A percentile compares a stretch with the other conserved stretches of the same genome.
phyloP scores from a whole-genome alignment of 768 basidiomycete genomes.

The Daedaleopsis sinensis region DNA sequence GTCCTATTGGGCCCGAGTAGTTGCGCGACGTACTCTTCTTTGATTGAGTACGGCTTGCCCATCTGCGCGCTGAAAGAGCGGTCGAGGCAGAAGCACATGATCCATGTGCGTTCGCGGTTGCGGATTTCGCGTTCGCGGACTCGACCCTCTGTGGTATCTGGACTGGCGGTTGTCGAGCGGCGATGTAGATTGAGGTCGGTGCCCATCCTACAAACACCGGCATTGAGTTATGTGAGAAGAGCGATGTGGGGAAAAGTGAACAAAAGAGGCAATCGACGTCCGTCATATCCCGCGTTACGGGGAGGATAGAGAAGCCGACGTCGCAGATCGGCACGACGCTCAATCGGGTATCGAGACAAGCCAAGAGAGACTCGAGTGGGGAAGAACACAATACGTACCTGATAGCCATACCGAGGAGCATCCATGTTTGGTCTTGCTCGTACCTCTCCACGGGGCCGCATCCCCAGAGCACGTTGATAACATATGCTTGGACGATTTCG shows the following conservation, averaged over 20 bases:
- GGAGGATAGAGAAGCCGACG: slow-evolving; percentile 7
- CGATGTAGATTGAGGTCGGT: slow-evolving; percentile 95
- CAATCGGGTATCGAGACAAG: slow-evolving; percentile 7
- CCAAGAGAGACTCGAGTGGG: neutral
- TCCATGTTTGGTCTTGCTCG: slow-evolving; percentile 95
- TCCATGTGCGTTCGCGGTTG: slow-evolving; percentile 95
- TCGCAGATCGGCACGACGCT: slow-evolving; percentile 12
- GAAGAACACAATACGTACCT: slow-evolving; percentile 46
- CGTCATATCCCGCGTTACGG: slow-evolving; percentile 9
- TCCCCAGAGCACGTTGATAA: slow-evolving; percentile 87
- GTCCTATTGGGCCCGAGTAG: neutral
- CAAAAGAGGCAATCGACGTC: slow-evolving; percentile 8
- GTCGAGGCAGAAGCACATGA: slow-evolving; percentile 85
- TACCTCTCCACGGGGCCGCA: slow-evolving; percentile 95
- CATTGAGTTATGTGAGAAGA: slow-evolving; percentile 15
- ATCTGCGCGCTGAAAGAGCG: slow-evolving; percentile 92
- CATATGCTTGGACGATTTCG: slow-evolving; percentile 94
- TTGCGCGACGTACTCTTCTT: slow-evolving; percentile 77
- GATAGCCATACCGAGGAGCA: slow-evolving; percentile 84
- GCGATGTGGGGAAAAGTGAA: slow-evolving; percentile 7
- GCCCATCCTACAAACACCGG: slow-evolving; percentile 67
- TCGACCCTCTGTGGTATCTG: slow-evolving; percentile 78
- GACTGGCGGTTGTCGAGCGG: slow-evolving; percentile 63
- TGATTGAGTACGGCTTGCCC: slow-evolving; percentile 93
- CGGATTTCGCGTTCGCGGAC: slow-evolving; percentile 84